These are phyloP conservation scores for Vigna angularis DNA, from an alignment of 306 rosid species.

Conservation along the genomic window DNA sequence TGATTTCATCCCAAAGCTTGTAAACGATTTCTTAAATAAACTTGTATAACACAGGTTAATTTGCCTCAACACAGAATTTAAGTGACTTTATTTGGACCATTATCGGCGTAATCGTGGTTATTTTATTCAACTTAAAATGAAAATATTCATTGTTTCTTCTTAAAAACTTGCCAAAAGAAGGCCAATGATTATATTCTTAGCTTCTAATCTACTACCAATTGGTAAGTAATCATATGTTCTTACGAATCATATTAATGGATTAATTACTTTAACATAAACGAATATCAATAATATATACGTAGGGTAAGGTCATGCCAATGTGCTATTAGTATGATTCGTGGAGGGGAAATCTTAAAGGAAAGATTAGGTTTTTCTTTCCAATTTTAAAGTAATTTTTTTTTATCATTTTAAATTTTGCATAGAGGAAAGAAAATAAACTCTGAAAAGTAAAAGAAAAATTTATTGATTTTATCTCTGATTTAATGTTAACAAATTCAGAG, in stretches of 20 bases:
- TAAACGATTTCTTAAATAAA: not conserved
- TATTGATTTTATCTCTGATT: no score
- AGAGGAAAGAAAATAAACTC: no score
- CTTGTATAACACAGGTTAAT: slow-evolving; percentile 3
- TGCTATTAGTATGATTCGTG: not conserved
- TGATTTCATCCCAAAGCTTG: not conserved
- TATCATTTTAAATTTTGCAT: no score
- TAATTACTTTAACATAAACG: slow-evolving; percentile 24
- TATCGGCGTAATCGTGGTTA: not conserved
- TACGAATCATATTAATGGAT: not conserved
- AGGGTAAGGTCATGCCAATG: not conserved
- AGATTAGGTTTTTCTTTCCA: not conserved
- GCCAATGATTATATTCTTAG: slow-evolving; percentile 36
- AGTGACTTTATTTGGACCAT: slow-evolving; percentile 24
- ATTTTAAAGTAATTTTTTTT: no score
- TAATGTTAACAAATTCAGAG: no score
- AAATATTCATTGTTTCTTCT: not conserved
- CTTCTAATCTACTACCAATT: slow-evolving; percentile 28
- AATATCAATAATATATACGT: not conserved
- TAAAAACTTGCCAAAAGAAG: not conserved
- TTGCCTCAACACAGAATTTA: not conserved
- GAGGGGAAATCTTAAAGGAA: not conserved
- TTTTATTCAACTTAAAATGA: not conserved
- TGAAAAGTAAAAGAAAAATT: no score
- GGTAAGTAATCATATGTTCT: slow-evolving; percentile 24